These are phyloP conservation scores for Eucalyptus polybractea DNA, from an alignment of 345 rosid genomes.

Conservation along the genomic window DNA sequence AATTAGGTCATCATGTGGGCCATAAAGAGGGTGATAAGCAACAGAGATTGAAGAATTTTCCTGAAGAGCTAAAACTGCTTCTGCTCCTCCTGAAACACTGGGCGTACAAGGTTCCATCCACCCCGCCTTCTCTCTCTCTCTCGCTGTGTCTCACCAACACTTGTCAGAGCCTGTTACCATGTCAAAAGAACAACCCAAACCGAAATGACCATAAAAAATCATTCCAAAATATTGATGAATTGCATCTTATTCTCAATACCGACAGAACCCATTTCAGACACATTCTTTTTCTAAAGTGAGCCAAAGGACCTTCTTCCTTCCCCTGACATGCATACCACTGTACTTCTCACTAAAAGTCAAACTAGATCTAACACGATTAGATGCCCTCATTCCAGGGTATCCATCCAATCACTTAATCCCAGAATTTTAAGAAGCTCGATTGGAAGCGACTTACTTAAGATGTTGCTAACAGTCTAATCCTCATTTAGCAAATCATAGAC, in stretches of 20 bases:
- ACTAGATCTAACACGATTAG: neutral
- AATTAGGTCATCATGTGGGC: conserved; percentile 54
- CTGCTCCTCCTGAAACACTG: conserved; percentile 26
- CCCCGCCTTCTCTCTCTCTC: neutral
- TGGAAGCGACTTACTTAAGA: neutral
- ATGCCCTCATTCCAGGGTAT: neutral
- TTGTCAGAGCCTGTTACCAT: neutral
- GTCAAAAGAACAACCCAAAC: neutral
- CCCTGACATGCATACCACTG: neutral
- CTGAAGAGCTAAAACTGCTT: conserved; percentile 43
- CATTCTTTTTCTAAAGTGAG: neutral
- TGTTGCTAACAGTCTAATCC: neutral
- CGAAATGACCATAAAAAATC: neutral
- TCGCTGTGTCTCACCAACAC: neutral
- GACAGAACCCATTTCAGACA: neutral
- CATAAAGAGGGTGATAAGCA: conserved; percentile 57
- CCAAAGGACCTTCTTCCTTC: neutral
- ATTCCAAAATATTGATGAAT: neutral
- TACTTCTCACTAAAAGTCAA: neutral
- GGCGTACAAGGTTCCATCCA: neutral
- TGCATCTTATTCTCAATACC: neutral
- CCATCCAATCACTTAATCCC: neutral
- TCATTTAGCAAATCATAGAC: neutral
- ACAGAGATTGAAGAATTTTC: conserved; percentile 37
- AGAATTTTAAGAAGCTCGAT: neutral